Percentiles rank a stretch among this genome's conserved stretches.
These are phyloP conservation scores for Lathyrus sativus DNA, from an alignment of 306 rosid genomes.

Conservation along the genomic window DNA sequence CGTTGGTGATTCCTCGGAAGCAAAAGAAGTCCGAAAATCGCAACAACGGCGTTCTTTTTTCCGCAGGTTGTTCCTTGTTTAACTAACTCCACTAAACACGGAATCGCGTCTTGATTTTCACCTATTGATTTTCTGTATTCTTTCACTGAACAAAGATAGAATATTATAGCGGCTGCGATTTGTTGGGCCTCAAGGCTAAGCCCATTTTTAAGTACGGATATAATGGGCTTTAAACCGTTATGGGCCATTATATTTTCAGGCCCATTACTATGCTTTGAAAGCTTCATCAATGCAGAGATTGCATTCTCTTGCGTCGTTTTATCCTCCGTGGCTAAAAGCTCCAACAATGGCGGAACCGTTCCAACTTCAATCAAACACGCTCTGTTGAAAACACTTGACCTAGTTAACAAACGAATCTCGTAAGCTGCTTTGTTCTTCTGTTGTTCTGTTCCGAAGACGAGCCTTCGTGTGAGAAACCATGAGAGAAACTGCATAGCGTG, in stretches of 20 bases:
- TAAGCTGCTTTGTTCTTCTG: slow-evolving; percentile 70
- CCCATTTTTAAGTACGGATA: slow-evolving; percentile 55
- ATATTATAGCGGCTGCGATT: slow-evolving; percentile 66
- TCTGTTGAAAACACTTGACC: slow-evolving; percentile 69
- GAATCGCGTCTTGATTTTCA: slow-evolving; percentile 54
- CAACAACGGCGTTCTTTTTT: slow-evolving; percentile 74
- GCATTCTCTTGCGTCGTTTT: slow-evolving; percentile 57
- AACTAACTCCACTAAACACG: slow-evolving; percentile 53
- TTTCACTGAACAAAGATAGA: slow-evolving; percentile 64
- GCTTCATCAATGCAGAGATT: slow-evolving; percentile 67
- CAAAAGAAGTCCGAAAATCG: slow-evolving; percentile 67
- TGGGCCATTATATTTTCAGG: slow-evolving; percentile 47
- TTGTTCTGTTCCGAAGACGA: slow-evolving; percentile 55
- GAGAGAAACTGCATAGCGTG: slow-evolving; percentile 63
- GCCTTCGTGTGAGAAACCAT: slow-evolving; percentile 50
- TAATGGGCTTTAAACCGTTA: slow-evolving; percentile 52
- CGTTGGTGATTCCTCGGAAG: slow-evolving; percentile 50
- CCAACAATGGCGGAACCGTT: slow-evolving; percentile 53
- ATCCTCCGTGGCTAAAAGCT: slow-evolving; percentile 42
- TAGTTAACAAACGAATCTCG: slow-evolving; percentile 67
- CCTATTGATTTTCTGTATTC: slow-evolving; percentile 63
- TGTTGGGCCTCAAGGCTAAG: slow-evolving; percentile 56
- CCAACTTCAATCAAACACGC: slow-evolving; percentile 67
- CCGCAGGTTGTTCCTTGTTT: slow-evolving; percentile 66
- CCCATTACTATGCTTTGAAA: slow-evolving; percentile 64